Evolutionary conservation across 73 alveolate species (phyloP).

Genomic region (Tetrahymena borealis): DNA sequence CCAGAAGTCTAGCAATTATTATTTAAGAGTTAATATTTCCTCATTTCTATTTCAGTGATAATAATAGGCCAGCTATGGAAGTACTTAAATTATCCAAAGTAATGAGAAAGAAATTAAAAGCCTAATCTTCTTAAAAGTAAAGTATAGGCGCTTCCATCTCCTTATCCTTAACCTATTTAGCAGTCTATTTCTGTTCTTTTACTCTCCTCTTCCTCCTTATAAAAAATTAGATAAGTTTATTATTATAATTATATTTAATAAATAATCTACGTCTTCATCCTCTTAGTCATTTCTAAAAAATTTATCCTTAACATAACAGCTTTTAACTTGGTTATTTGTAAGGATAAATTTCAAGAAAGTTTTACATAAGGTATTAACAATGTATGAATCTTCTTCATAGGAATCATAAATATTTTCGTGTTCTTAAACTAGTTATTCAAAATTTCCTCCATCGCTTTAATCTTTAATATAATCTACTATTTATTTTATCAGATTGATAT

Average conservation of each 20-base stretch:
- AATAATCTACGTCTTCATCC: background rate
- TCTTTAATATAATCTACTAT: background rate
- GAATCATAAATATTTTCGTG: too few species aligned
- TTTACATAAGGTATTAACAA: background rate
- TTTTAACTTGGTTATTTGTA: background rate
- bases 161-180: too few species aligned
- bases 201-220: background rate
- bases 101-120: background rate
- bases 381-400: too few species aligned
- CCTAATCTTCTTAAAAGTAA: background rate
- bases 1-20: background rate
- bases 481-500: background rate
- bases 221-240: too few species aligned
- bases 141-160: background rate
- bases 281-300: background rate
- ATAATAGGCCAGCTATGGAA: background rate
- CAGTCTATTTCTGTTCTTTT: background rate
- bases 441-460: background rate
- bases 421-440: background rate
- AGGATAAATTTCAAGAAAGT: background rate
- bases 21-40: background rate
- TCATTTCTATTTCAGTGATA: background rate
- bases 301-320: background rate
- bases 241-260: too few species aligned
- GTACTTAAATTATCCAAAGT: background rate